Conservation (phyloP, 257 asterid species). For the Ophiorrhiza pumila region DNA sequence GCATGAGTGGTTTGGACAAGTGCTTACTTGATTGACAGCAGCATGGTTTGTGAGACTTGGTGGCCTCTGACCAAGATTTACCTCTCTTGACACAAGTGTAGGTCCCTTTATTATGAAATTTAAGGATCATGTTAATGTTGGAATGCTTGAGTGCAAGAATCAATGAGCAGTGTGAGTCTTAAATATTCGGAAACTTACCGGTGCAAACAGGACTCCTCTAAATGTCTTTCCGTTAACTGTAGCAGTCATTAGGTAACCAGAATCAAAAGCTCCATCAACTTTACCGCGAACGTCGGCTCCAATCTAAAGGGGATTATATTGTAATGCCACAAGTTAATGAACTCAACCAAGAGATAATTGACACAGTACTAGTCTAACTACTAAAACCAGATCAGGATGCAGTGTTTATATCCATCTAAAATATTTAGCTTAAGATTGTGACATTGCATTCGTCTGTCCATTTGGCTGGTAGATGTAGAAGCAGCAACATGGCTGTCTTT, state of each 20-base stretch:
- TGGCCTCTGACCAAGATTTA: conserved; percentile 34
- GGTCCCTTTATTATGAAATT: conserved; percentile 50
- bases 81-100: conserved; percentile 38
- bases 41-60: conserved; percentile 21
- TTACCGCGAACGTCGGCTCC: conserved; percentile 92
- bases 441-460: background rate
- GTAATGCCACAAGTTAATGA: background rate
- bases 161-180: background rate
- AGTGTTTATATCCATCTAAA: background rate
- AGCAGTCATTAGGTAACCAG: conserved; percentile 94
- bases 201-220: conserved; percentile 82
- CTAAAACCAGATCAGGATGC: background rate
- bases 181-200: conserved; percentile 43
- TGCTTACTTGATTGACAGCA: conserved; percentile 9
- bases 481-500: too few relatives aligned
- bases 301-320: conserved; percentile 35
- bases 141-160: background rate
- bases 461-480: background rate
- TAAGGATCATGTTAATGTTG: background rate
- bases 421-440: background rate
- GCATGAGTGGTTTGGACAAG: conserved; percentile 22
- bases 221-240: conserved; percentile 74
- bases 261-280: conserved; percentile 86
- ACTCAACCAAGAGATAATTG: background rate
- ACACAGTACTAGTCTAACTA: background rate